Evolutionary conservation across 1,284 basidiomycete species (phyloP), one percentile per base, ranked within the genome.

Genomic region (Puccinia novopanici): DNA sequence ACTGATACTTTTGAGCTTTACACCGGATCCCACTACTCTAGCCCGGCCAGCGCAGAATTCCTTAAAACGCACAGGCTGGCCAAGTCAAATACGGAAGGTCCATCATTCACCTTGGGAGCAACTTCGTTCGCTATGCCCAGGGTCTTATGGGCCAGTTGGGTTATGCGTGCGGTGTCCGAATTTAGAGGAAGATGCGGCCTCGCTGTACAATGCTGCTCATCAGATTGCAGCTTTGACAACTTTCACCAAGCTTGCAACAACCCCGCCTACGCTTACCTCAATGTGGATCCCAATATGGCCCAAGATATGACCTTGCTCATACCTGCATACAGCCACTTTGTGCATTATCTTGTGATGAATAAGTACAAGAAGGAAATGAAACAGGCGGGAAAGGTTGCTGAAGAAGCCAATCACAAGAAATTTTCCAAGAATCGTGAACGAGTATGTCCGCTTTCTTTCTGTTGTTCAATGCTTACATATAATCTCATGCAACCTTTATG

Each of bases 311-410:
- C 57, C 4, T 45, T 76, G 22, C 48, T 76, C 17, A 76, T 67
- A 17, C 75, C 22, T 6, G 75, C 59, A 0, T 76, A 76, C 61
- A 76, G 67, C 52, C 75, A 76, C n/a, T 67, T 67, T 37, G 40
- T 76, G 8, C 57, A 76, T 48, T 76, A 65, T 37, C 37, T 76
- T 24, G 27, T 22, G 30, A 5, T 24, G 22, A 37, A 30, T 10
- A 65, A 55, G 34, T 77, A 67, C 37, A 48, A 77, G n/a, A 67
- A 54, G 34, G 75, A 77, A 30, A 3, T 4, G 0, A 77, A 67
- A n/a, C 27, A 68, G 37, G 63, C 42, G 27, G 75, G 61, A 37
- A 77, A 67, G 24, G 48, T 27, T 40, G 17, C 59, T 34, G 30
- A 37, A 15, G 48, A 67, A 15, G 48, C 24, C 3, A n/a, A n/a